Percentiles rank a stretch among this genome's conserved stretches.
These are phyloP conservation scores for Letharia lupina DNA, from an alignment of 495 filamentous ascomycete species.

Conservation along the genomic window DNA sequence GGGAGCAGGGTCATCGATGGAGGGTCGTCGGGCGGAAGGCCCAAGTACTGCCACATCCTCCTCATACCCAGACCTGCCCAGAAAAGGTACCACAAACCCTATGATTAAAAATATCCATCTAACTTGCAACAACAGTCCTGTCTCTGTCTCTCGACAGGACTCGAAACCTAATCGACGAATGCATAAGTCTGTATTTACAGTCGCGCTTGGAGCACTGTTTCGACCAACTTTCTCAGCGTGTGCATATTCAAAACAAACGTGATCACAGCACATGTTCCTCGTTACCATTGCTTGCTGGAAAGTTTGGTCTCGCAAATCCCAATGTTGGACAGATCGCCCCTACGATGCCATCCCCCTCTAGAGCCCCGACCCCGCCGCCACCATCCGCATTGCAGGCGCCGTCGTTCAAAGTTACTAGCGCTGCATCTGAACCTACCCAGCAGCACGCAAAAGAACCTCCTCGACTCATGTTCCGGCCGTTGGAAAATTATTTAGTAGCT, in stretches of 20 bases:
- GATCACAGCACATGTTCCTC: background rate
- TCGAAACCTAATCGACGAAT: conserved; percentile 44
- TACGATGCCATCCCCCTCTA: conserved; percentile 4
- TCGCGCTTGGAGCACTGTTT: conserved; percentile 16
- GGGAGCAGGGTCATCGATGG: background rate
- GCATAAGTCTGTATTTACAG: conserved; percentile 45
- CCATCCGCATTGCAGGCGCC: background rate
- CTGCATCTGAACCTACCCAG: background rate
- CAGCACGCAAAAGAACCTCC: conserved; percentile 19
- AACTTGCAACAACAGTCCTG: conserved; percentile 25
- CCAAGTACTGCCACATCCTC: conserved; percentile 19
- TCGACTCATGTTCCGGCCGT: conserved; percentile 50
- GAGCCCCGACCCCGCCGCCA: conserved; percentile 14
- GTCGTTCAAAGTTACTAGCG: background rate
- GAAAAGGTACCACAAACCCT: conserved; percentile 14
- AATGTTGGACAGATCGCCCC: background rate
- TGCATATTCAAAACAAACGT: background rate
- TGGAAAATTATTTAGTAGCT: conserved; percentile 67
- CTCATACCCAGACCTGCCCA: conserved; percentile 10
- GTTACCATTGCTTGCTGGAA: background rate
- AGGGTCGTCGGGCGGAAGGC: conserved; percentile 26
- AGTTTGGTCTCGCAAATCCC: background rate
- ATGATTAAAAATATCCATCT: conserved; percentile 5
- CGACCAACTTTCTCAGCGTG: background rate
- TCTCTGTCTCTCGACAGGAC: conserved; percentile 43